Evolutionary conservation across 352 stramenopile species (phyloP).

Genomic region (Poterioochromonas sp.): DNA sequence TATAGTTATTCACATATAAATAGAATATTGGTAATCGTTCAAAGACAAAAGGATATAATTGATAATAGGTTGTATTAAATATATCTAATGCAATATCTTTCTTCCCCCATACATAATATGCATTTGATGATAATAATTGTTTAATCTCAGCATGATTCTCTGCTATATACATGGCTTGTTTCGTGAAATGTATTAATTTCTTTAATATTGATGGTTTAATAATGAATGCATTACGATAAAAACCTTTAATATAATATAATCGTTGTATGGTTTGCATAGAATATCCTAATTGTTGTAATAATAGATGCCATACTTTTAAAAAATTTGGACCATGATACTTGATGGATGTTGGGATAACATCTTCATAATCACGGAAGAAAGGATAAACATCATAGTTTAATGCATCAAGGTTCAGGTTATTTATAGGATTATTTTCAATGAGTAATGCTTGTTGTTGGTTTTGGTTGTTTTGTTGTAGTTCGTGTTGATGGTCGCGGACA

Average conservation of each 20-base stretch:
- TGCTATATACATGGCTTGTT: background rate
- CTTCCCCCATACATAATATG: background rate
- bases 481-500: too few species aligned
- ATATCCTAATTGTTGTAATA: constrained; percentile 2
- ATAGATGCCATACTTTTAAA: background rate
- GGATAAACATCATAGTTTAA: constrained; percentile 18
- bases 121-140: background rate
- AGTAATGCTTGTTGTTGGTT: too few species aligned
- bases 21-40: background rate
- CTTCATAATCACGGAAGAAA: background rate
- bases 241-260: background rate
- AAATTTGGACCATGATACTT: background rate
- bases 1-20: background rate
- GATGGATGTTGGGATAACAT: background rate
- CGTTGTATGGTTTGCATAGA: background rate
- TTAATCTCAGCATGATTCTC: background rate
- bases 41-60: constrained; percentile 23
- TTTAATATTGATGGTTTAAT: background rate
- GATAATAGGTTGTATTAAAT: constrained; percentile 24
- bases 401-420: too few species aligned
- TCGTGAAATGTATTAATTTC: background rate
- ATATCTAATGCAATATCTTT: background rate
- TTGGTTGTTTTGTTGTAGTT: background rate
- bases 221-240: constrained; percentile 18
- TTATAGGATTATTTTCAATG: too few species aligned